Percentiles rank a stretch among this genome's conserved stretches.
phyloP scores from a whole-genome alignment of 345 rosid species.

The Populus nigra region DNA sequence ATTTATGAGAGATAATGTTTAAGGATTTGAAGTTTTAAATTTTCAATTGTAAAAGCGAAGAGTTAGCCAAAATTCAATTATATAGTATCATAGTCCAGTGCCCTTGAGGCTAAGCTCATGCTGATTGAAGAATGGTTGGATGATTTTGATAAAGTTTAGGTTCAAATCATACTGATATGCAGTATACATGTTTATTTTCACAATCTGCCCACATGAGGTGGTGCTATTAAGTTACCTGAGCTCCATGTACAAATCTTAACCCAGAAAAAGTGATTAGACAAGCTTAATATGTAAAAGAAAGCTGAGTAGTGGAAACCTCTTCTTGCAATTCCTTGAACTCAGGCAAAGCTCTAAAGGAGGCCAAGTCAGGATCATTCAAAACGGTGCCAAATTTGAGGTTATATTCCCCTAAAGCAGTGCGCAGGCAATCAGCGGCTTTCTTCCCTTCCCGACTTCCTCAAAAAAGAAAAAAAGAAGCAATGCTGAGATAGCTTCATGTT shows the following conservation, averaged over 20 bases:
- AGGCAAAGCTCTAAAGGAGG: slow-evolving; percentile 85
- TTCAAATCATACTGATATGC: neutral
- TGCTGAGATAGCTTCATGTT: neutral
- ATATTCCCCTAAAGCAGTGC: slow-evolving; percentile 80
- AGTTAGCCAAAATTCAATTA: neutral
- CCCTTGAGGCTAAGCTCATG: neutral
- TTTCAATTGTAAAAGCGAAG: neutral
- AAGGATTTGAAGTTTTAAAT: slow-evolving; percentile 3
- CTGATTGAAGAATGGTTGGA: neutral
- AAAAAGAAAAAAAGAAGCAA: slow-evolving; percentile 17
- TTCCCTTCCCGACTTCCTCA: slow-evolving; percentile 77
- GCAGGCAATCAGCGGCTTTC: slow-evolving; percentile 77
- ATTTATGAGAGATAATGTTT: slow-evolving; percentile 7
- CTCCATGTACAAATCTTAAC: neutral
- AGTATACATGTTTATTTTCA: neutral
- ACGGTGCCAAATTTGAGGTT: slow-evolving; percentile 87
- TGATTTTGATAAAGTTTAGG: neutral
- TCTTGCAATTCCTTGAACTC: slow-evolving; percentile 95
- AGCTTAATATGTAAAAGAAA: neutral
- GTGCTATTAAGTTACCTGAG: neutral
- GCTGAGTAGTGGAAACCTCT: slow-evolving; percentile 51
- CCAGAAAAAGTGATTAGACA: neutral
- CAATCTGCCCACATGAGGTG: neutral
- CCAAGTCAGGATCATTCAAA: slow-evolving; percentile 92
- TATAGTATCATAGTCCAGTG: neutral